These are phyloP conservation scores for Hypoxylon rickii DNA, from an alignment of 495 filamentous ascomycete species.

Conservation along the genomic window DNA sequence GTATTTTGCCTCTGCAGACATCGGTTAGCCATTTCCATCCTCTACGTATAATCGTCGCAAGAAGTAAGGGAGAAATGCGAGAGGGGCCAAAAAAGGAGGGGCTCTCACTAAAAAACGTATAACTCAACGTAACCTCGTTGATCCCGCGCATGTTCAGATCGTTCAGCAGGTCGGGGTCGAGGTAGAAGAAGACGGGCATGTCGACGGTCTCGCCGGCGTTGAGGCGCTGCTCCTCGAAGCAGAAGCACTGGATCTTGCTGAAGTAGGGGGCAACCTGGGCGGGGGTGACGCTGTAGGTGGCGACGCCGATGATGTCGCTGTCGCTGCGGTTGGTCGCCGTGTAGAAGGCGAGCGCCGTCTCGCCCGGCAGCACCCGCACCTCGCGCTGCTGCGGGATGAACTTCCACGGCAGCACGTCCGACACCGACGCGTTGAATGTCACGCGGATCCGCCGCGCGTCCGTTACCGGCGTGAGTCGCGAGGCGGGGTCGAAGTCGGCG, in stretches of 20 bases:
- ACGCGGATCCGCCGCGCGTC: constrained; percentile 85
- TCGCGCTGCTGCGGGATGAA: constrained; percentile 97
- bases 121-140: constrained; percentile 91
- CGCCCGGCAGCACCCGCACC: constrained; percentile 90
- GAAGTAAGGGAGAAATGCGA: background rate
- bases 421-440: constrained; percentile 93
- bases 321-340: constrained; percentile 90
- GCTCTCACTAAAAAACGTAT: constrained; percentile 96
- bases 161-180: constrained; percentile 92
- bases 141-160: constrained; percentile 92
- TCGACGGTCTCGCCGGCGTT: constrained; percentile 97
- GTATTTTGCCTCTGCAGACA: constrained; percentile 73
- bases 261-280: constrained; percentile 97
- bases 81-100: background rate
- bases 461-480: constrained; percentile 78
- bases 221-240: constrained; percentile 92
- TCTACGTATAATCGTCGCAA: too few species aligned
- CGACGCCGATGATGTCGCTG: constrained; percentile 94
- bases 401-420: constrained; percentile 95
- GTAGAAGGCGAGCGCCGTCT: constrained; percentile 98
- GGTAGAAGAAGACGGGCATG: constrained; percentile 99
- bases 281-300: constrained; percentile 95
- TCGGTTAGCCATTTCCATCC: constrained; percentile 29
- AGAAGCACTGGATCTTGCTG: constrained; percentile 99
- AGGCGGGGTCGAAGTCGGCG: constrained; percentile 66